Evolutionary conservation across 2,329 filamentous ascomycete genomes (phyloP), one percentile per base, ranked within the genome.

Genomic region (Ploettnerulaceae sp.): DNA sequence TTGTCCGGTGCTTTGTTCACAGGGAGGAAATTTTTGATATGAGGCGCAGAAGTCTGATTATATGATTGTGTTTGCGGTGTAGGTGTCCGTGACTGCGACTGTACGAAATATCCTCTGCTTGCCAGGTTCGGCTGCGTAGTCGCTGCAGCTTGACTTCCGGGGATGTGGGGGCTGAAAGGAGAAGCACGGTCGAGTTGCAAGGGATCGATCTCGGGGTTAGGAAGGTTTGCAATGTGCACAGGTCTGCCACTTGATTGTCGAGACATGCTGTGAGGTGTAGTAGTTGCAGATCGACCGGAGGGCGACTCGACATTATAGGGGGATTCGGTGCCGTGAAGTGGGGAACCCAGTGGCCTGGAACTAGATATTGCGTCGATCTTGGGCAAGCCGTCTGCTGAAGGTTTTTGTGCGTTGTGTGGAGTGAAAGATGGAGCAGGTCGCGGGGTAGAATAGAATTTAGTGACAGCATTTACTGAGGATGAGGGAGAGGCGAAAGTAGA

Each of bases 21-120:
- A 2, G 54, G 50, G 1, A 56, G 25, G 20, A 58, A 58, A 17
- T 46, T 48, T 36, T 58, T 56, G 40, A 58, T 56, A 3, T 40
- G n/a, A n/a, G n/a, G n/a, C n/a, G n/a, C n/a, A n/a, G 45, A 7
- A 28, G 31, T 5, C n/a, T 14, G 33, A 14, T 38, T 38, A 20
- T 14, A 22, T 15, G 32, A 34, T 33, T 44, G 46, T 15, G 18
- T 26, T 4, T 24, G 47, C 5, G 21, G 12, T 14, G 41, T 36
- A 9, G 41, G 29, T 8, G 35, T 4, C n/a, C 21, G 29, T 22
- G 39, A 26, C 24, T 33, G 28, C 18, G 31, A 18, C 15, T 17
- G 18, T 33, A n/a, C 22, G 9, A 25, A 42, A 28, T 33, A 42
- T 22, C 28, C 28, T 12, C 39, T 22, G 21, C 15, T 36, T 25